Base-by-base conservation (phyloP, 768 basidiomycete genomes). In the Russula sp. region DNA sequence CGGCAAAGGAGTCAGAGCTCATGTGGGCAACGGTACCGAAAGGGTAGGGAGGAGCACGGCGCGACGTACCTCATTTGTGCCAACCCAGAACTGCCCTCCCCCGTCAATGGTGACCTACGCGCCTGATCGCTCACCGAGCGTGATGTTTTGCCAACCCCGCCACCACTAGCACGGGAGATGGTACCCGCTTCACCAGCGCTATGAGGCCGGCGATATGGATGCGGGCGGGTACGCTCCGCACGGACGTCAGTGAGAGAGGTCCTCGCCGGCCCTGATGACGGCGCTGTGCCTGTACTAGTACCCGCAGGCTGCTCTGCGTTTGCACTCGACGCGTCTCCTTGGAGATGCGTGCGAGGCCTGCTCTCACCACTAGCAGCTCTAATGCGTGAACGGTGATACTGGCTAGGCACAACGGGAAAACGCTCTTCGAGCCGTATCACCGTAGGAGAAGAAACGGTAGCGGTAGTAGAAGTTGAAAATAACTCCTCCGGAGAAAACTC, bases 371-470 rank as follows among this genome's bases (percentile, higher is more conserved):
- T 62, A 18, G 57, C 32, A 38, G 62, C 50, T 49, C 61, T 38
- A 38, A 60, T 42, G 59, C 66, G 62, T 63, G 57, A 62, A 52
- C 61, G 66, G 50, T 63, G 66, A 61, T 64, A 60, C 55, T 67
- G 68, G 59, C 67, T 67, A 53, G 54, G 61, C 56, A 68, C 57
- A 49, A 65, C 62, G 42, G 68, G 66, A 54, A 67, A 30, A 51
- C 68, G 66, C 56, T 69, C 68, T 58, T 69, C 66, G 40, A 69
- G 66, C 44, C 63, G 68, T 50, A 69, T 69, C 48, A 69, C 62
- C 10, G 62, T 40, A 18, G 67, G 67, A 28, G 67, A 62, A 48
- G 52, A 42, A 50, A 50, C 51, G 30, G 63, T 40, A 24, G 67
- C 42, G 48, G 54, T 22, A 24, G 56, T 34, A 34, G 61, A 53